phyloP scores from a whole-genome alignment of 2,329 filamentous ascomycete genomes.

The Aquanectria penicillioides region DNA sequence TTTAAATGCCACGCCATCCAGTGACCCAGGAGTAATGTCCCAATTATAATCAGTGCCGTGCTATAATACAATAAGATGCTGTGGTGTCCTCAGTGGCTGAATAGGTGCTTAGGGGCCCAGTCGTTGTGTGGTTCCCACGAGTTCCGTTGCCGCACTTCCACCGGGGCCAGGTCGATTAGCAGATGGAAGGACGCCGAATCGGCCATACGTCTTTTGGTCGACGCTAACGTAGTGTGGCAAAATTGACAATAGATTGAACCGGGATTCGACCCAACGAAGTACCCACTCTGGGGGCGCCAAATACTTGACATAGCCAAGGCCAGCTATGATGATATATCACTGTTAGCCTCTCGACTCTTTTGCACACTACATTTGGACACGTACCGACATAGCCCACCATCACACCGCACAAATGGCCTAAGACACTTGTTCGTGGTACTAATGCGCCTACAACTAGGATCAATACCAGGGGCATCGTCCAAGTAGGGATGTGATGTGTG shows the following conservation, averaged over 20 bases:
- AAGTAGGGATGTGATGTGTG: constrained; percentile 82
- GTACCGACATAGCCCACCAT: constrained; percentile 85
- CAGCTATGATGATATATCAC: constrained; percentile 62
- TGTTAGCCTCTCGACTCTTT: constrained; percentile 15
- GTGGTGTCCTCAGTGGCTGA: constrained; percentile 5
- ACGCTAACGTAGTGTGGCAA: constrained; percentile 93
- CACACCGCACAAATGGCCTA: constrained; percentile 89
- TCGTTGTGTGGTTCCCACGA: constrained; percentile 71
- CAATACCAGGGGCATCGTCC: constrained; percentile 85
- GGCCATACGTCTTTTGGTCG: constrained; percentile 94
- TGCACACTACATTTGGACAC: constrained; percentile 42
- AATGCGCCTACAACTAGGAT: constrained; percentile 80
- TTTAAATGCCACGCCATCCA: constrained; percentile 21
- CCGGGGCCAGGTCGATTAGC: constrained; percentile 49
- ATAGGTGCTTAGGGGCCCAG: constrained; percentile 68
- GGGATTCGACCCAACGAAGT: constrained; percentile 87
- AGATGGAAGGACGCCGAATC: constrained; percentile 87
- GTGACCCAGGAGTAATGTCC: constrained; percentile 16
- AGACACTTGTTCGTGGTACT: constrained; percentile 81
- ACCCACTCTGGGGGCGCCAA: constrained; percentile 90
- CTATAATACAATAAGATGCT: constrained; percentile 26
- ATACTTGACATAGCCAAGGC: constrained; percentile 87
- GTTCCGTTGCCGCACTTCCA: constrained; percentile 64
- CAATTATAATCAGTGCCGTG: constrained; percentile 17
- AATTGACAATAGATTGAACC: constrained; percentile 83